Evolutionary conservation across 2,329 filamentous ascomycete species (phyloP), one percentile per base, ranked within the genome.

Genomic region (Trichoderma semiorbis): DNA sequence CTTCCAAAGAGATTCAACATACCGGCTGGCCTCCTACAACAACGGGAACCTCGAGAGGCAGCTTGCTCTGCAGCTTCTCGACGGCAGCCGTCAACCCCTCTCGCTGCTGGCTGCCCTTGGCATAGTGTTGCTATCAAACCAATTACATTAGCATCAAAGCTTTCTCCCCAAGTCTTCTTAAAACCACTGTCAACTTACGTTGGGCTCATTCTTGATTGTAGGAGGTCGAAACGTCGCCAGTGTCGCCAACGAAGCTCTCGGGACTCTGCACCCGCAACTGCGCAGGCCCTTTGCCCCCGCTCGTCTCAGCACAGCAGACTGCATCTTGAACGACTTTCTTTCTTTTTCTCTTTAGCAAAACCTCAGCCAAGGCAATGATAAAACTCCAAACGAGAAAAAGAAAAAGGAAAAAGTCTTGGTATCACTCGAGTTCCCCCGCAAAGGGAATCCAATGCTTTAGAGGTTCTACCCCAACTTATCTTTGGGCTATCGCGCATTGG

Each of bases 161-260:
- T 16, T 60, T 47, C 36, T 8, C 24, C 10, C 18, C 5, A 11
- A 2, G 18, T 6, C 2, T 11, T 16, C 2, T 24, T 28, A 28
- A 7, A 8, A 1, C n/a, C 21, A 24, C 7, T 32, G 39, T 32
- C 1, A 11, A 86, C 93, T 81, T 83, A 97, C 95, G 81, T 98
- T 99, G n/a, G 94, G 94, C 85, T 99, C 96, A 80, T 99, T 99
- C 80, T 89, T 85, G 77, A 98, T 89, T 74, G 90, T 90, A 64
- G 96, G 96, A 66, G 95, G 89, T 85, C 93, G 95, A 88, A 98
- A 98, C 73, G 90, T 87, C 64, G 94, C 95, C 74, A 97, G 86
- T 8, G 90, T 92, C 71, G 90, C 83, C 72, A 80, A 76, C 65
- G 78, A 77, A 74, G 78, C 78, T 72, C 76, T 75, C 77, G 81